A percentile compares a stretch with the other conserved stretches of the same genome.
Evolutionary conservation across 2,329 filamentous ascomycete genomes (phyloP).

Genomic region (Simplicillium aogashimaense): DNA sequence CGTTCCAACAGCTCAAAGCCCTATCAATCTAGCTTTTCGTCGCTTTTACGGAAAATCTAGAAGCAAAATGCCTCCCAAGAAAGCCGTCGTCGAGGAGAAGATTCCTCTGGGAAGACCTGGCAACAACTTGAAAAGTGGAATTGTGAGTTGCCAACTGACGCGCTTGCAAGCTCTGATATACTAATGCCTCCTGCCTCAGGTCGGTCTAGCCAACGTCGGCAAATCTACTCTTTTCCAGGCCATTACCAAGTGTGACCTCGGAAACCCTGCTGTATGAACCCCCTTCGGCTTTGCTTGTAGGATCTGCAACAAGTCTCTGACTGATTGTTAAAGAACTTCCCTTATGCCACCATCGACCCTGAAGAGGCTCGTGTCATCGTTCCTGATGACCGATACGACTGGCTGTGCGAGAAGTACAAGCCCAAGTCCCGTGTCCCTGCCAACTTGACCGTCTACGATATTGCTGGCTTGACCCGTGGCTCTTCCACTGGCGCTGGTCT

Average conservation of each 20-base stretch:
- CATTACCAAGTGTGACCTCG: constrained; percentile 93
- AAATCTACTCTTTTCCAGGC: constrained; percentile 99
- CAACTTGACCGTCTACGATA: constrained; percentile 97
- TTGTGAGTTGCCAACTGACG: constrained; percentile 50
- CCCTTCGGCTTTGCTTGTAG: not conserved
- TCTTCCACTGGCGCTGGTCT: constrained; percentile 96
- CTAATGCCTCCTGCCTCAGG: constrained; percentile 41
- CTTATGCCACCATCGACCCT: constrained; percentile 97
- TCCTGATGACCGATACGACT: constrained; percentile 91
- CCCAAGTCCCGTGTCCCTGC: constrained; percentile 96
- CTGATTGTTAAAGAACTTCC: constrained; percentile 63
- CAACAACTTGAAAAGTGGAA: constrained; percentile 98
- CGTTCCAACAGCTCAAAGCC: constrained; percentile 42
- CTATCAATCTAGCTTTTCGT: constrained; percentile 37
- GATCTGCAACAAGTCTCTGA: no score
- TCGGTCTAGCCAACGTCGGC: constrained; percentile 97
- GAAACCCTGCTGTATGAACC: constrained; percentile 81
- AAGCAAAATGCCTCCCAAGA: constrained; percentile 92
- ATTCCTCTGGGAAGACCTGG: constrained; percentile 89
- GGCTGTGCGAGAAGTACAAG: constrained; percentile 92
- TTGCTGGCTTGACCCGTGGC: constrained; percentile 89
- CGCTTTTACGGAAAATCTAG: constrained; percentile 52
- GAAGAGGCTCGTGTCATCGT: constrained; percentile 97
- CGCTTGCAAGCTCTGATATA: not conserved
- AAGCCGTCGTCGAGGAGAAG: constrained; percentile 86